Conservation (phyloP, 345 rosid genomes). For the Boechera stricta region DNA sequence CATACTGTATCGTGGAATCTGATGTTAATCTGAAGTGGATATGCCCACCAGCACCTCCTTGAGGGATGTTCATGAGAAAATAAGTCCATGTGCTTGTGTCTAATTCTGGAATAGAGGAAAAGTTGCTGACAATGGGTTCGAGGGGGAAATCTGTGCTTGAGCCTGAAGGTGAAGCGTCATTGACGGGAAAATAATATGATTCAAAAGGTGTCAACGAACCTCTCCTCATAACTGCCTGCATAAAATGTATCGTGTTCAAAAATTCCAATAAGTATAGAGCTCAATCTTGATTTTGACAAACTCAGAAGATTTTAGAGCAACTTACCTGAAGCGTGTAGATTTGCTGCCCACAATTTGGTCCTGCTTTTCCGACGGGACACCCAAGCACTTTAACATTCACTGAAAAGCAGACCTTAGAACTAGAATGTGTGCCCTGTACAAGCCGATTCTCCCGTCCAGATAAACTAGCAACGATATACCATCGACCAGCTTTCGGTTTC, state of each 20-base stretch:
- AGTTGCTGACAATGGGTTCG: slow-evolving; percentile 74
- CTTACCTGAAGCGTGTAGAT: slow-evolving; percentile 76
- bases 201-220: slow-evolving; percentile 65
- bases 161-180: slow-evolving; percentile 56
- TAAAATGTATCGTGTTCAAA: slow-evolving; percentile 15
- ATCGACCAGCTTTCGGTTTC: slow-evolving; percentile 76
- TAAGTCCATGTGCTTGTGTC: slow-evolving; percentile 72
- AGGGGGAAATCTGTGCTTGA: slow-evolving; percentile 66
- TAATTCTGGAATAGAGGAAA: slow-evolving; percentile 52
- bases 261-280: slow-evolving; percentile 14
- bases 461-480: slow-evolving; percentile 71
- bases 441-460: slow-evolving; percentile 47
- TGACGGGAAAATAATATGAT: slow-evolving; percentile 77
- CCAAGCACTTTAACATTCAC: slow-evolving; percentile 61
- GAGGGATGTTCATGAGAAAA: slow-evolving; percentile 75
- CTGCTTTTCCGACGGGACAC: slow-evolving; percentile 85
- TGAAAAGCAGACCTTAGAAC: slow-evolving; percentile 68
- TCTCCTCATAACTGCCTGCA: slow-evolving; percentile 84
- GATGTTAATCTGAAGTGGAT: slow-evolving; percentile 72
- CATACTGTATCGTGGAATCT: slow-evolving; percentile 58
- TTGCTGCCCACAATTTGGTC: slow-evolving; percentile 68
- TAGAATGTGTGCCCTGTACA: slow-evolving; percentile 43
- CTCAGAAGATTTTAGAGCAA: neutral
- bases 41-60: slow-evolving; percentile 91
- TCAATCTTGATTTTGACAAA: slow-evolving; percentile 27